phyloP scores from a whole-genome alignment of 2,329 filamentous ascomycete genomes.

The Lecanoromycetidae sp. region DNA sequence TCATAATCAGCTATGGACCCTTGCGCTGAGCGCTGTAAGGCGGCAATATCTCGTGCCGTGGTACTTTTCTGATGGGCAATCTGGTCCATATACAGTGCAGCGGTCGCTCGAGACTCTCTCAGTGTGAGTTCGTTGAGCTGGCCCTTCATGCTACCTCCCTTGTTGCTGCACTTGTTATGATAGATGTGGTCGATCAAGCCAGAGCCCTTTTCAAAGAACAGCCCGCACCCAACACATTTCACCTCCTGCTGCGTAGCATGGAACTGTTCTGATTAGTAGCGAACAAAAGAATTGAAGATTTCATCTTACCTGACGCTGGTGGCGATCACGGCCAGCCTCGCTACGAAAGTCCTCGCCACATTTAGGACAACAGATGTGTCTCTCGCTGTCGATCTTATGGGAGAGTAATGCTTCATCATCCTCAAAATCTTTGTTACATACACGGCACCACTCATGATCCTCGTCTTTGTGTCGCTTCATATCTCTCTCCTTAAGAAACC shows the following conservation, averaged over 20 bases:
- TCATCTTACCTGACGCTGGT: constrained; percentile 38
- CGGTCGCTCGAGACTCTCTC: constrained; percentile 1
- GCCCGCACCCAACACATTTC: constrained; percentile 36
- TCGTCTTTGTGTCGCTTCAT: constrained; percentile 42
- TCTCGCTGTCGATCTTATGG: constrained; percentile 38
- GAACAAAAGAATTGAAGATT: neutral
- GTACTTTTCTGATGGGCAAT: neutral
- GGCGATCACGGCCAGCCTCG: constrained; percentile 37
- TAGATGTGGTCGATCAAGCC: constrained; percentile 45
- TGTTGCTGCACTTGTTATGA: constrained; percentile 34
- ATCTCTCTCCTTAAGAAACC: constrained; percentile 34
- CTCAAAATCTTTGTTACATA: constrained; percentile 35
- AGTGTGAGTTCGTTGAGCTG: neutral
- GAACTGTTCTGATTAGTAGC: constrained; percentile 24
- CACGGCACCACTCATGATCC: constrained; percentile 30
- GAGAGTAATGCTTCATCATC: constrained; percentile 33
- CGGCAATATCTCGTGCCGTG: neutral
- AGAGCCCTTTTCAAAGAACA: constrained; percentile 36
- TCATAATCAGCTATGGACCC: neutral
- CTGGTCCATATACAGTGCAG: constrained; percentile 2
- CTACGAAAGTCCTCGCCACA: constrained; percentile 46
- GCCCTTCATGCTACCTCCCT: neutral
- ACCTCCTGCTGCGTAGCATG: constrained; percentile 41
- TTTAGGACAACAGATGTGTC: constrained; percentile 43
- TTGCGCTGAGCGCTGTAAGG: constrained; percentile 6